Evolutionary conservation across 768 basidiomycete species (phyloP).

Genomic region (Boletus speciosus): DNA sequence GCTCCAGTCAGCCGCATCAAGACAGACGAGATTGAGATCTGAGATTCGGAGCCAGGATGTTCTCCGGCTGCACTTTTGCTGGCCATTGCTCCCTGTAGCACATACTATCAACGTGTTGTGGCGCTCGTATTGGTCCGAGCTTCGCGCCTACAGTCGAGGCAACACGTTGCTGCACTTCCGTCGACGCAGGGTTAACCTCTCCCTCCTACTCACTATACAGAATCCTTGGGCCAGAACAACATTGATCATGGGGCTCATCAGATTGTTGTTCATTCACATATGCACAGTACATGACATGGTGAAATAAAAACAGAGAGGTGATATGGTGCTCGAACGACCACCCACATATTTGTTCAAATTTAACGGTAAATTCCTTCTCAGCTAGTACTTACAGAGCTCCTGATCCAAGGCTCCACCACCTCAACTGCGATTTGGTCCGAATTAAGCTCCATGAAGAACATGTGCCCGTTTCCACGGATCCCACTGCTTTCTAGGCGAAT

Average conservation of each 20-base stretch:
- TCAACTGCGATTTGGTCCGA: conserved; percentile 38
- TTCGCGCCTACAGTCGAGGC: too few species aligned
- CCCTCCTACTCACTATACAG: neutral
- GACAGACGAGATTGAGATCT: neutral
- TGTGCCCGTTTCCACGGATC: conserved; percentile 52
- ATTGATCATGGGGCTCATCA: neutral
- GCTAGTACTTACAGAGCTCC: conserved; percentile 7
- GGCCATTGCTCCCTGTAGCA: neutral
- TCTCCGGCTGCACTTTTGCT: neutral
- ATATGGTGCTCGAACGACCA: neutral
- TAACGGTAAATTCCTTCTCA: neutral
- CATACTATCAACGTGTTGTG: neutral
- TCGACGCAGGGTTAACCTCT: neutral
- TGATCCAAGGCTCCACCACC: conserved; percentile 42
- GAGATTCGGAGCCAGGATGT: neutral
- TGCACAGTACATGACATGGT: neutral
- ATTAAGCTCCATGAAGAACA: conserved; percentile 57
- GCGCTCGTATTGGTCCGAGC: neutral
- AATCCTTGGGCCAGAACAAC: neutral
- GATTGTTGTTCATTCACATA: neutral
- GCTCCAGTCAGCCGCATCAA: neutral
- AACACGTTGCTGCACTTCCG: neutral
- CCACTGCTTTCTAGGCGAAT: conserved; percentile 40
- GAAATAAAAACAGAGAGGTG: too few species aligned
- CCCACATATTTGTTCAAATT: neutral